Base-by-base conservation (phyloP, 192 early-diverging fungal species). In the Mortierella claussenii region DNA sequence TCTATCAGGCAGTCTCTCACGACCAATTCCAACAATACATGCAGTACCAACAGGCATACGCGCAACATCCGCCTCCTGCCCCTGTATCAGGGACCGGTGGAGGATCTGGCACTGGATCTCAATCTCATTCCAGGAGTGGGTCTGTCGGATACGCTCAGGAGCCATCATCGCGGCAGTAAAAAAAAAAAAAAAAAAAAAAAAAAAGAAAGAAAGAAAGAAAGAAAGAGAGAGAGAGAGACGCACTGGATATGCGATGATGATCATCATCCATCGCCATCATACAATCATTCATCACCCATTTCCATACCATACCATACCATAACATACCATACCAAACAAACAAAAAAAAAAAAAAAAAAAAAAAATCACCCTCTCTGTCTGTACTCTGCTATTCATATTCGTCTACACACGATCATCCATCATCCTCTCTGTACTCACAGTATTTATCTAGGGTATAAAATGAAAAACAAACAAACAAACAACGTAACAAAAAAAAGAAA, bases 11-110 rank as follows among this genome's bases (percentile, higher is more conserved):
- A n/a, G 69, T 75, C 33, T 66, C 71, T 3, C 71, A 75, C 4
- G 71, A 75, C 26, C 71, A 75, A 18, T 56, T 75, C 51, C 71
- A 75, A 31, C 71, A 75, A n/a, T 75, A 75, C 48, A 46, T 75
- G 42, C 71, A 75, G 48, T 75, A 75, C 44, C 71, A 74, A 32
- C 59, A 63, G 2, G 71, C 57, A 24, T 75, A 75, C 30, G 64
- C 57, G 21, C 68, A 69, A 31, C 66, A 65, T 43, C 24, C 68
- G 55, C 44, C 67, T 20, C 32, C 57, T 37, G 43, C 68, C 44
- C 32, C 61, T 23, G 23, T 40, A 71, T 17, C 51, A 62, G 45
- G 53, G 23, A 36, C 55, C 15, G 32, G 26, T 21, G 40, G n/a
- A n/a, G n/a, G n/a, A n/a, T n/a, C n/a, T n/a, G n/a, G 50, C 37